Base-by-base conservation (phyloP, 345 rosid genomes). In the Pistacia vera region DNA sequence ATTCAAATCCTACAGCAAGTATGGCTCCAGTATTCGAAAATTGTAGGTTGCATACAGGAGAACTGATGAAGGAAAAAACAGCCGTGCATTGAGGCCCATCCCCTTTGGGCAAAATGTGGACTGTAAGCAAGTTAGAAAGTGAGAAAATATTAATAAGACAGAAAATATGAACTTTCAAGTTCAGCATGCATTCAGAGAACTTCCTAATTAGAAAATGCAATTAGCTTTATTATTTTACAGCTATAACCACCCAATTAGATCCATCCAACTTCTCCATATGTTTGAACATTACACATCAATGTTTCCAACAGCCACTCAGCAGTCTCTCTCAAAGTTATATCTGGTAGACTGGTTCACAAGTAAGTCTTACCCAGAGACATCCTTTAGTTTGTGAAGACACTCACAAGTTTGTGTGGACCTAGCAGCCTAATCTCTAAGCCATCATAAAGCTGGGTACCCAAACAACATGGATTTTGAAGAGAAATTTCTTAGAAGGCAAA, bases 1-100 rank as follows among this genome's bases (percentile, higher is more conserved):
- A 90, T 66, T 86, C 82, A 89, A 89, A 92, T 72, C 95, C 97
- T 38, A 92, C 95, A 54, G 88, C 93, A 75, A 95, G 93, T 85
- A 80, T 88, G 76, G 71, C 75, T 74, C 90, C 89, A 79, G 60
- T 82, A 65, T 86, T 84, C 55, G 89, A 80, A 77, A 91, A 89
- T 68, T 78, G 82, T 63, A 93, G 76, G 46, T 84, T 70, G 75
- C 82, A 77, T 52, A 93, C 78, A 18, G 93, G 89, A 77, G 98
- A 93, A 75, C 54, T 80, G 54, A 89, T 81, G 73, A 88, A 79
- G 70, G 92, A 83, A 84, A 89, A 93, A 46, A 86, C 85, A 74
- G 97, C 92, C 73, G 65, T 64, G 79, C 95, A 93, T 59, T 79
- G 86, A 82, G 93, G 94, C 69, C 89, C 93, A 80, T 86, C 90